Base-by-base conservation (phyloP, 371 early-diverging fungal genomes). In the Nosema muscidifuracis region DNA sequence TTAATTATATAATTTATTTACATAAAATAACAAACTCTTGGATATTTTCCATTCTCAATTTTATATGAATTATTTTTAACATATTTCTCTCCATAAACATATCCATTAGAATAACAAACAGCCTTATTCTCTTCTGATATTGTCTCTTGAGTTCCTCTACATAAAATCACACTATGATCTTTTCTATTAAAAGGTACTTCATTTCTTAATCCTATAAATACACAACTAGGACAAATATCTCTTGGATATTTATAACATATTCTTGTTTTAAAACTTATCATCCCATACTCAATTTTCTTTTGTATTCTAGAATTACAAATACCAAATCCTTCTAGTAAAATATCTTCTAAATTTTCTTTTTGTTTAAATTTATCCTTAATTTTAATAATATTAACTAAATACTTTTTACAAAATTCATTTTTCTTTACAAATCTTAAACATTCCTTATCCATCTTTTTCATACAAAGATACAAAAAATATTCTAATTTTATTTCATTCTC, bases 171-270 rank as follows among this genome's bases (percentile, higher is more conserved):
- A 31, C 58, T 58, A 42, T 57, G 56, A 28, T 68, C 69, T 24
- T 53, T 47, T 30, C 47, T 68, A 43, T 57, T 68, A 33, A 68
- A 68, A n/a, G 58, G 69, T 2, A 68, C 69, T 18, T 68, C 69
- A n/a, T 58, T 51, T 68, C 69, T 56, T 28, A 68, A 12, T 18
- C 30, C 34, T 10, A 58, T 42, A 28, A 44, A 42, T n/a, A 16
- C 26, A 53, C 69, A 68, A 38, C 33, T 24, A 18, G 69, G 69
- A 31, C 69, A 68, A 0, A 22, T 53, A 1, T 58, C 33, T 42
- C 42, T 43, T 1, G 6, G 9, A 22, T 31, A 18, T 18, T 67
- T 31, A 44, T 51, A 38, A 30, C 69, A 68, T 20, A 34, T 43
- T 24, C 57, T 31, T 18, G 58, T 68, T 22, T 68, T 68, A 33